Evolutionary conservation across 768 basidiomycete species (phyloP).

Genomic region (Phaeolepiota aurea): DNA sequence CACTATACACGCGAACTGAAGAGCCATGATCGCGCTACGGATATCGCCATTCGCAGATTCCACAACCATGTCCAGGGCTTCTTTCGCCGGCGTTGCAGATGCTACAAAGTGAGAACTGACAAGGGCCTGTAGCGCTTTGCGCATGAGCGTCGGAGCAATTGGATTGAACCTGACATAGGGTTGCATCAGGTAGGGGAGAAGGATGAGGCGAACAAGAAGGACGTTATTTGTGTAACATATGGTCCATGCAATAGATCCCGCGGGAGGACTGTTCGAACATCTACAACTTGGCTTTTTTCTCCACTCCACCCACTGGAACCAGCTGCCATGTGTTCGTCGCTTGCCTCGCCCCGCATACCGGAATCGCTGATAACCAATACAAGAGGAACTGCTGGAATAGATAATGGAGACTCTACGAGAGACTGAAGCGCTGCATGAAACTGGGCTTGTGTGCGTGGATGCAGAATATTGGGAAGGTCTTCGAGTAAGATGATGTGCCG

Average conservation of each 20-base stretch:
- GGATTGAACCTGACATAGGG: constrained; percentile 92
- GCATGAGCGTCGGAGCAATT: constrained; percentile 80
- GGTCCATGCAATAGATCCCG: constrained; percentile 60
- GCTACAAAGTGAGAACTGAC: constrained; percentile 38
- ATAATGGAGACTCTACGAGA: constrained; percentile 33
- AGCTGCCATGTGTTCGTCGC: constrained; percentile 33
- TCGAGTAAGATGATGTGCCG: constrained; percentile 74
- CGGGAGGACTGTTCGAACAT: constrained; percentile 66
- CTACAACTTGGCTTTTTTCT: constrained; percentile 34
- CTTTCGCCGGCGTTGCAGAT: constrained; percentile 40
- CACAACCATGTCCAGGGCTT: constrained; percentile 67
- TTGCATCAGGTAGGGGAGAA: too few relatives aligned
- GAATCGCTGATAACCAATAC: constrained; percentile 81
- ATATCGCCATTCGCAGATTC: constrained; percentile 86
- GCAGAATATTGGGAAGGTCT: constrained; percentile 87
- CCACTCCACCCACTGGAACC: constrained; percentile 35
- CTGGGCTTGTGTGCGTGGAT: constrained; percentile 52
- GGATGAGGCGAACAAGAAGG: too few relatives aligned
- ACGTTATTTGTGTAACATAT: constrained; percentile 78
- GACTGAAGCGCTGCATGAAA: constrained; percentile 67
- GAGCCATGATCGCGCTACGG: constrained; percentile 84
- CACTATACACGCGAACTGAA: constrained; percentile 74
- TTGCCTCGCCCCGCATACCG: constrained; percentile 66
- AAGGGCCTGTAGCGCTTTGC: constrained; percentile 64
- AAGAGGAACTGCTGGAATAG: constrained; percentile 47